phyloP scores from a whole-genome alignment of 2,329 filamentous ascomycete genomes.

The Penicillium sp. region DNA sequence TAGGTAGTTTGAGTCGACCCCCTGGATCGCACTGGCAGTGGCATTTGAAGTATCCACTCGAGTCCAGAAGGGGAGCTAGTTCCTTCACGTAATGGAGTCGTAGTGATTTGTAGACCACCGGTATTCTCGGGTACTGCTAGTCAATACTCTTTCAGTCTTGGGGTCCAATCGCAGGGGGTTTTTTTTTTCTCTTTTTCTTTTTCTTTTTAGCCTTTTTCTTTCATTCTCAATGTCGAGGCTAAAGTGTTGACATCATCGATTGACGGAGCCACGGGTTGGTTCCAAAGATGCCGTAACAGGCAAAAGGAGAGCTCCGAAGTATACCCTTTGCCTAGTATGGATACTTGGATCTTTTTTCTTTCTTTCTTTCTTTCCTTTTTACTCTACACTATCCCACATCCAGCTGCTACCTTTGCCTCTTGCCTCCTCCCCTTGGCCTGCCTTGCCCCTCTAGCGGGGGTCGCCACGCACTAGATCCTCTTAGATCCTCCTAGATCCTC shows the following conservation, averaged over 20 bases:
- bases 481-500: too few relatives aligned
- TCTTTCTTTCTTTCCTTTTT: too few relatives aligned
- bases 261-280: conserved; percentile 8
- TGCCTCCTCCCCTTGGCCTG: conserved; percentile 2
- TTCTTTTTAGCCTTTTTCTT: too few relatives aligned
- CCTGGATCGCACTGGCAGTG: conserved; percentile 30
- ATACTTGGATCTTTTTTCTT: too few relatives aligned
- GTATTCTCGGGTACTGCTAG: not conserved
- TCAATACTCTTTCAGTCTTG: too few relatives aligned
- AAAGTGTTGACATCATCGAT: conserved; percentile 27
- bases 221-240: too few relatives aligned
- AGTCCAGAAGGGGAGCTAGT: conserved; percentile 22
- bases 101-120: not conserved
- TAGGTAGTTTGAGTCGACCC: too few relatives aligned
- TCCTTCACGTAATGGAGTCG: conserved; percentile 24
- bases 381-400: too few relatives aligned
- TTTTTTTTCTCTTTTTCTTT: too few relatives aligned
- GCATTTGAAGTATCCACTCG: conserved; percentile 30
- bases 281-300: conserved; percentile 9
- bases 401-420: not conserved
- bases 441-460: conserved; percentile 2
- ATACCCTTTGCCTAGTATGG: too few relatives aligned
- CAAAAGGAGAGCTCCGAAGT: not conserved
- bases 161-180: too few relatives aligned
- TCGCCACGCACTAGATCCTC: not conserved